Evolutionary conservation across 2,329 filamentous ascomycete genomes (phyloP).

Genomic region (Dryadomyces quercivorus): DNA sequence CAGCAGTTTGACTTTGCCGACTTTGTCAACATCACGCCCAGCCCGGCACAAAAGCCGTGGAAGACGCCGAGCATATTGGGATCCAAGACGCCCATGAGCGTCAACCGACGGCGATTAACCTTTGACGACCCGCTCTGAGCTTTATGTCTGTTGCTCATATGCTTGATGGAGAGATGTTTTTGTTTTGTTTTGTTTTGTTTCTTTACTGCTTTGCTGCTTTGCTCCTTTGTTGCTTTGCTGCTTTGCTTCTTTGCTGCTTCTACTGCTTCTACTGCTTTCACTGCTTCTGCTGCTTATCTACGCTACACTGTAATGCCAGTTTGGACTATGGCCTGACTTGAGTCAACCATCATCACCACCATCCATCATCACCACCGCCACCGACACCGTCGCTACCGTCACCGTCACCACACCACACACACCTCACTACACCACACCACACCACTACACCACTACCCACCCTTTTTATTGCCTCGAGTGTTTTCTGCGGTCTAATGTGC

Average conservation of each 20-base stretch:
- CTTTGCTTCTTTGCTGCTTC: background rate
- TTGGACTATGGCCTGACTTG: conserved; percentile 7
- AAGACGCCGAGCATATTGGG: conserved; percentile 54
- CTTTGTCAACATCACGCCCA: conserved; percentile 95
- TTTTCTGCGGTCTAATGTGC: conserved; percentile 3
- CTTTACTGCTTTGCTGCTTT: background rate
- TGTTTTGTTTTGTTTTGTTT: background rate
- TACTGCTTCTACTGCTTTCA: background rate
- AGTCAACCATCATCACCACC: background rate
- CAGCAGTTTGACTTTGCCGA: conserved; percentile 87
- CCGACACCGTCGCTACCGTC: background rate
- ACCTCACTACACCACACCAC: background rate
- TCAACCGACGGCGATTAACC: conserved; percentile 64
- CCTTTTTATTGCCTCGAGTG: background rate
- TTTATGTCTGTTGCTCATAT: too few species aligned
- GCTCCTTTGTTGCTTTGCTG: background rate
- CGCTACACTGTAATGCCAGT: conserved; percentile 9
- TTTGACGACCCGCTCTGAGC: conserved; percentile 49
- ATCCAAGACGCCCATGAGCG: conserved; percentile 46
- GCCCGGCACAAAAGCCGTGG: conserved; percentile 82
- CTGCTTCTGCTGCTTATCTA: conserved; percentile 1
- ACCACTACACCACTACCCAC: background rate
- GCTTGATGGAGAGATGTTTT: background rate
- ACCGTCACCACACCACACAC: background rate
- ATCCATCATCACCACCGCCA: background rate